phyloP scores from a whole-genome alignment of 371 early-diverging fungal genomes.

The Syncephalastrum monosporum region DNA sequence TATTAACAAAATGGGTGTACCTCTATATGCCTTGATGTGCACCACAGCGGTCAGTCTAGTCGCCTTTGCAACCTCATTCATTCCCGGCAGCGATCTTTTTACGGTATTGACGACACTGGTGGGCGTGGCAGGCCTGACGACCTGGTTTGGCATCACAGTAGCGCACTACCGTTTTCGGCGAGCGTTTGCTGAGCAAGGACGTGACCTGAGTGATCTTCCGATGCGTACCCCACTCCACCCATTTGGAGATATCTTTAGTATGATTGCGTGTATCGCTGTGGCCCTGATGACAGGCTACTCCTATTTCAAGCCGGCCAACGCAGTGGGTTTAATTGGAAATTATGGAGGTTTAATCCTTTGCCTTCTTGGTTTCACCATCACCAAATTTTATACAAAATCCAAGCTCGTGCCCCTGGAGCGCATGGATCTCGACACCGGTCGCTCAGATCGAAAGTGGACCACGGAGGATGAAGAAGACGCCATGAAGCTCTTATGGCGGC shows the following conservation, averaged over 20 bases:
- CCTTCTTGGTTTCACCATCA: conserved; percentile 21
- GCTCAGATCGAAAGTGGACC: neutral
- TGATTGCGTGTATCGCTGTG: conserved; percentile 46
- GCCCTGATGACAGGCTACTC: conserved; percentile 32
- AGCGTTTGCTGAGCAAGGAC: conserved; percentile 71
- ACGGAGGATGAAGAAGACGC: no score
- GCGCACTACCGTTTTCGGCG: conserved; percentile 82
- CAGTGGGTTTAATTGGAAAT: conserved; percentile 32
- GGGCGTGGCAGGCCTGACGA: conserved; percentile 42
- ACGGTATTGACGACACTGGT: conserved; percentile 28
- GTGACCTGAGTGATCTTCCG: conserved; percentile 60
- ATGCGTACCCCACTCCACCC: conserved; percentile 71
- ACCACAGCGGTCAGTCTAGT: conserved; percentile 57
- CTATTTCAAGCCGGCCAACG: conserved; percentile 33
- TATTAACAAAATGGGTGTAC: conserved; percentile 60
- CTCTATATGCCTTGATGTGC: conserved; percentile 52
- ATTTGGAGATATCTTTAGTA: conserved; percentile 59
- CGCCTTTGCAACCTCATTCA: conserved; percentile 52
- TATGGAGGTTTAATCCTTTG: conserved; percentile 31
- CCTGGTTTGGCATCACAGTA: conserved; percentile 76
- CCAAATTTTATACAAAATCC: conserved; percentile 37
- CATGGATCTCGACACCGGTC: conserved; percentile 43
- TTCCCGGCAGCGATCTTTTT: conserved; percentile 40
- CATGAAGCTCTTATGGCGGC: no score
- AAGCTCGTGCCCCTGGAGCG: conserved; percentile 35